A percentile compares a stretch with the other conserved stretches of the same genome.
These are phyloP conservation scores for Whalleya microplaca DNA, from an alignment of 2,329 filamentous ascomycete genomes.

Conservation along the genomic window DNA sequence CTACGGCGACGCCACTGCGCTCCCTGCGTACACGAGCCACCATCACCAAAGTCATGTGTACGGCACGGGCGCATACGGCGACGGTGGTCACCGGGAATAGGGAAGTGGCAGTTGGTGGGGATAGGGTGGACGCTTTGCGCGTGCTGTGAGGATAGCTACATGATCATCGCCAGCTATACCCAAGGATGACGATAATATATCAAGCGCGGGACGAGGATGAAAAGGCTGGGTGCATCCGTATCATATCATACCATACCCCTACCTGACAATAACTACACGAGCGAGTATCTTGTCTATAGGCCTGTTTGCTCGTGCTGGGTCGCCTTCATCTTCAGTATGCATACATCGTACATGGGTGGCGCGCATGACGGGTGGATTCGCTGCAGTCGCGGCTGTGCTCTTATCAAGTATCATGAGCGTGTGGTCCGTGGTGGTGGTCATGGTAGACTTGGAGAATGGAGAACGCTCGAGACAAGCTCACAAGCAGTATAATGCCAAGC, in stretches of 20 bases:
- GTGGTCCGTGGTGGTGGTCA: slow-evolving; percentile 17
- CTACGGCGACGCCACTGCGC: slow-evolving; percentile 33
- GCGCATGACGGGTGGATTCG: slow-evolving; percentile 10
- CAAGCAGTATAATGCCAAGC: slow-evolving; percentile 15
- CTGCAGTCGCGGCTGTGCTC: slow-evolving; percentile 3
- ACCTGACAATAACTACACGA: too few relatives aligned
- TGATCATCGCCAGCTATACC: not conserved
- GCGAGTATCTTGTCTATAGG: too few relatives aligned
- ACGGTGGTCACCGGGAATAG: slow-evolving; percentile 48
- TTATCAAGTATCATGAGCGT: slow-evolving; percentile 3
- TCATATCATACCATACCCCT: too few relatives aligned
- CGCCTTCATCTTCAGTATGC: not conserved
- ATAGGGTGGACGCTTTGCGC: slow-evolving; percentile 1
- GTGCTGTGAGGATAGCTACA: slow-evolving; percentile 11
- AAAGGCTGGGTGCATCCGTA: too few relatives aligned
- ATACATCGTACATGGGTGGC: not conserved
- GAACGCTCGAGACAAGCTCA: not conserved
- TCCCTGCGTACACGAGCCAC: slow-evolving; percentile 34
- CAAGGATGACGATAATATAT: too few relatives aligned
- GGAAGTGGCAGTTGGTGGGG: slow-evolving; percentile 2
- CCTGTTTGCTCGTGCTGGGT: not conserved
- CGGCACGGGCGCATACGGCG: slow-evolving; percentile 45
- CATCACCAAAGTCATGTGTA: slow-evolving; percentile 47
- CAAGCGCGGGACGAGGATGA: too few relatives aligned
- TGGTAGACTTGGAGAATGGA: not conserved